These are phyloP conservation scores for Wickerhamomyces subpelliculosus DNA, from an alignment of 805 yeast species.

Conservation along the genomic window DNA sequence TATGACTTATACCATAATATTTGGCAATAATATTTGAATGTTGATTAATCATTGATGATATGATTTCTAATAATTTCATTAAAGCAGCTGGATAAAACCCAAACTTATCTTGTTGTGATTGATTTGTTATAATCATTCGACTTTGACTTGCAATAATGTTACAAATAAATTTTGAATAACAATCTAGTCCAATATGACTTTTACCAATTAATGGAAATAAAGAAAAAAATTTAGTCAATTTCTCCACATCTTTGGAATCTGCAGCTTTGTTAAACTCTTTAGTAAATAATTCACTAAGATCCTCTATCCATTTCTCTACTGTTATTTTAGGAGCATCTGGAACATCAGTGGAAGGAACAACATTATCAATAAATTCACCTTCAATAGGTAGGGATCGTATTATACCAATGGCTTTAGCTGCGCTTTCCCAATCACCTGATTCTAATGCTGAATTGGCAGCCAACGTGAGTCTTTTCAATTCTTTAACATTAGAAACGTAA, in stretches of 20 bases:
- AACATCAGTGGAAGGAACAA: slow-evolving; percentile 80
- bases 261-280: slow-evolving; percentile 70
- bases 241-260: slow-evolving; percentile 50
- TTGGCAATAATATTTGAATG: slow-evolving; percentile 73
- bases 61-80: slow-evolving; percentile 70
- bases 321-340: slow-evolving; percentile 70
- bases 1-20: slow-evolving; percentile 60
- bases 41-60: slow-evolving; percentile 78
- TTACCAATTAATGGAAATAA: slow-evolving; percentile 82
- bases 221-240: slow-evolving; percentile 73
- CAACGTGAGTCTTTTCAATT: slow-evolving; percentile 57
- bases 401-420: slow-evolving; percentile 58
- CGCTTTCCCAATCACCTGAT: slow-evolving; percentile 64
- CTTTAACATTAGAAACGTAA: slow-evolving; percentile 60
- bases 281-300: slow-evolving; percentile 50
- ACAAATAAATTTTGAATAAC: slow-evolving; percentile 83
- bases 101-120: slow-evolving; percentile 31
- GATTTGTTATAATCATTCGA: slow-evolving; percentile 50
- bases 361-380: slow-evolving; percentile 69
- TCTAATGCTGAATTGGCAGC: slow-evolving; percentile 66
- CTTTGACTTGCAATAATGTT: slow-evolving; percentile 76
- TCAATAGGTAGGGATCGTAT: slow-evolving; percentile 51
- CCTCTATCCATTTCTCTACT: slow-evolving; percentile 49
- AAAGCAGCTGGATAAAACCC: slow-evolving; percentile 56
- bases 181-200: slow-evolving; percentile 61